Evolutionary conservation across 257 asterid genomes (phyloP), one percentile per base, ranked within the genome.

Genomic region (Solanum virginianum): DNA sequence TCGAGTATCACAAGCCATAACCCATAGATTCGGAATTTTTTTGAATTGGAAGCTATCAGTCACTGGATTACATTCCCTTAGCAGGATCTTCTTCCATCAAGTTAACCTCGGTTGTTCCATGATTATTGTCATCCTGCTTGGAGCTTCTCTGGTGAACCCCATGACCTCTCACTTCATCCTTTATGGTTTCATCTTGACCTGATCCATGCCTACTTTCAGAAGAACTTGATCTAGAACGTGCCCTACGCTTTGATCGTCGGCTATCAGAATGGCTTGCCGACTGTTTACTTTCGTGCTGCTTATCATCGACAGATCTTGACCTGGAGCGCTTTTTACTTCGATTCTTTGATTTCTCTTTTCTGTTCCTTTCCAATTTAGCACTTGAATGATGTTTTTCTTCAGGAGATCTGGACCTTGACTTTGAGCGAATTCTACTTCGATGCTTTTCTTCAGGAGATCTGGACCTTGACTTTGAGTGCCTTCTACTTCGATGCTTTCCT

Each of bases 181-280:
- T 88, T 83, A 83, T 45, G 71, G 87, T 86, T 87, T 88, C 91
- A 86, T 82, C 89, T 87, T 88, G 83, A 85, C 88, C 90, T 87
- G 85, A 66, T 24, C n/a, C 87, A 81, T 84, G 63, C 85, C 88
- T 86, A 45, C 83, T 86, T 84, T 93, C 97, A 5, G 86, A 62
- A 57, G 99, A 92, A 68, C 80, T 90, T 81, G 96, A 92, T 87
- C 90, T 92, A 18, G 95, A 90, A 63, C 87, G 92, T 84, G 91
- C 93, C 84, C 89, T 86, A 80, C 90, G 91, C 77, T 85, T 93
- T 71, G 97, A 85, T 88, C 91, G 93, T 90, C 87, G 92, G 29
- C 90, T 89, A 71, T 91, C 92, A 41, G 89, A 89, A 83, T 36
- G 88, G 69, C 89, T 87, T 2, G 92, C 90, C 45, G 93, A 89